Evolutionary conservation across 305 asterid genomes (phyloP).

Genomic region (Solanum hybrid): DNA sequence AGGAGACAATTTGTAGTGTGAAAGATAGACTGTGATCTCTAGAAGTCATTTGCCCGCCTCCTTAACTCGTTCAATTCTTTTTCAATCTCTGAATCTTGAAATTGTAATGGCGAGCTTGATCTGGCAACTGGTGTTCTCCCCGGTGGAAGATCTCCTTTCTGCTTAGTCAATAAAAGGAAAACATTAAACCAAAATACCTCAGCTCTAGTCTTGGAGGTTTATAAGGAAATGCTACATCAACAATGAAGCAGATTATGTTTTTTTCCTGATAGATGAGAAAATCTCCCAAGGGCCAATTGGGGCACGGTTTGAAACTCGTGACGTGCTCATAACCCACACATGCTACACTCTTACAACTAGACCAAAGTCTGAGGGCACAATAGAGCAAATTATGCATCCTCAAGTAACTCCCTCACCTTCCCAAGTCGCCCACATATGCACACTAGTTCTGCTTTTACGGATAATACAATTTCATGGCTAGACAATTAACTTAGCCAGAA

Average conservation of each 20-base stretch:
- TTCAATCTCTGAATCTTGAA: constrained; percentile 81
- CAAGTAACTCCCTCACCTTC: not conserved
- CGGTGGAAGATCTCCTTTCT: constrained; percentile 95
- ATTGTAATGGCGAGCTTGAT: constrained; percentile 36
- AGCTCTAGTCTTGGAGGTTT: not conserved
- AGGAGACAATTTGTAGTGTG: not conserved
- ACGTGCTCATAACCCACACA: not conserved
- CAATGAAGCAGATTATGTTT: not conserved
- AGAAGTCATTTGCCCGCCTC: constrained; percentile 66
- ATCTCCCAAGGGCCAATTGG: not conserved
- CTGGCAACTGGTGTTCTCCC: constrained; percentile 60
- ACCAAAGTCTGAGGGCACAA: not conserved
- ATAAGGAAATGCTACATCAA: not conserved
- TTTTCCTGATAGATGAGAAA: not conserved
- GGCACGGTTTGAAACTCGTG: not conserved
- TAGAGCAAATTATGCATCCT: not conserved
- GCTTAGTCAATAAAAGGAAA: constrained; percentile 11
- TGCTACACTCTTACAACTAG: not conserved
- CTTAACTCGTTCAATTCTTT: constrained; percentile 77
- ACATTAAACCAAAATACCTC: not conserved
- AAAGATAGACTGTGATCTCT: constrained; percentile 5
- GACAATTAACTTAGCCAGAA: not conserved
- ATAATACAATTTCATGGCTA: not conserved
- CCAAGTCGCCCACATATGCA: not conserved
- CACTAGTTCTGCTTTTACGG: not conserved